Evolutionary conservation across 1,284 basidiomycete genomes (phyloP), one percentile per base, ranked within the genome.

Genomic region (Ganoderma boninense): DNA sequence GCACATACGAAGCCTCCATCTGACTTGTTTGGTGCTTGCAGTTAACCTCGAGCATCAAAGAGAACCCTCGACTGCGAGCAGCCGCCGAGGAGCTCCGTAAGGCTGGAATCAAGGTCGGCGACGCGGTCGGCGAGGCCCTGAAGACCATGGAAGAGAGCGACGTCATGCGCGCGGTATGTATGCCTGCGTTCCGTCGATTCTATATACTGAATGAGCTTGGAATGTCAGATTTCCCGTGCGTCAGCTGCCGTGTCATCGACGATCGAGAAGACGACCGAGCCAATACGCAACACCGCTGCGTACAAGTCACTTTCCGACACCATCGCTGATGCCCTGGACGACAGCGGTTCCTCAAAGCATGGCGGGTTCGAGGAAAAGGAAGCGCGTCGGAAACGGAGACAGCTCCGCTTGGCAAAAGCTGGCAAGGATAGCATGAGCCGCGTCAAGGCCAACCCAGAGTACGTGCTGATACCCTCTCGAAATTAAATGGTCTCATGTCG

Each of bases 321-420:
- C 13, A 84, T 99, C 23, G 85, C 95, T 32, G 97, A 99, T 76
- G 96, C 97, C 8, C 87, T 99, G 61, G 97, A 99, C 77, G 97
- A 99, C 80, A 95, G 95, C 69, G 95, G 95, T 6, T 95, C 91
- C 72, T 94, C 95, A 6, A 94, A 96, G 77, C 95, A 97, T 82
- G 96, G 95, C 66, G 97, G 97, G 0, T 98, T 97, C 77, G 94
- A 97, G 79, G 96, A 97, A 80, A 95, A 93, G 80, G 97, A 97
- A 79, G 93, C 90, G 42, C 88, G 97, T 66, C 84, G 96, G 76
- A 83, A 89, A 75, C 87, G 93, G 74, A 86, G 94, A 75, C 92
- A 94, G 81, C 86, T 86, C 74, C 90, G 94, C 64, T 86, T 95
- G 49, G 91, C 87, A 72, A 97, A 97, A 81, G 94, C 95, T 7